These are phyloP conservation scores for Kodamaea restingae DNA, from an alignment of 805 yeast genomes.

Conservation along the genomic window DNA sequence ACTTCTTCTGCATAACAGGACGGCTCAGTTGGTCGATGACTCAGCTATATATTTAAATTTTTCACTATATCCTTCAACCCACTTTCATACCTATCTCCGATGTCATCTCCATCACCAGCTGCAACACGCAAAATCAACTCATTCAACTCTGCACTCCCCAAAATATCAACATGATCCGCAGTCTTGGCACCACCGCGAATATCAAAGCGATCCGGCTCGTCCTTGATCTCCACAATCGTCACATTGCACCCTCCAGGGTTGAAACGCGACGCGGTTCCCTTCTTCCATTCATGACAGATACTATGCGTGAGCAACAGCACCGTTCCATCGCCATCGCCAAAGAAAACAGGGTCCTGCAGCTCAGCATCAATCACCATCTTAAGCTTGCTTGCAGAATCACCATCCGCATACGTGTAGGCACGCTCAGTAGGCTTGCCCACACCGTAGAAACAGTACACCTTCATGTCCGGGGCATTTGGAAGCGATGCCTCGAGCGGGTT, in stretches of 20 bases:
- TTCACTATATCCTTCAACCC: conserved; percentile 59
- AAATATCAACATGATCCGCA: conserved; percentile 95
- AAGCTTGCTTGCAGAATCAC: conserved; percentile 49
- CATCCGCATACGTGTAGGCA: conserved; percentile 76
- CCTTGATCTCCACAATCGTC: conserved; percentile 83
- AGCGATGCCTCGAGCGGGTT: conserved; percentile 90
- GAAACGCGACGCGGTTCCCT: conserved; percentile 52
- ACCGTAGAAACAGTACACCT: conserved; percentile 86
- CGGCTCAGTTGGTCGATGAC: too few species aligned
- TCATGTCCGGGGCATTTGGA: conserved; percentile 92
- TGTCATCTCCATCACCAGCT: conserved; percentile 68
- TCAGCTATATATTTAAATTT: conserved; percentile 46
- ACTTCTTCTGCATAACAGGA: too few species aligned
- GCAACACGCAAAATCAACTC: conserved; percentile 82
- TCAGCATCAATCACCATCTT: conserved; percentile 71
- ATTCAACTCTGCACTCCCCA: conserved; percentile 89
- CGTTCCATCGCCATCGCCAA: conserved; percentile 96
- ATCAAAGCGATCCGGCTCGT: conserved; percentile 91
- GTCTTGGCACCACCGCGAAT: conserved; percentile 96
- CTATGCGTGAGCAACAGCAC: conserved; percentile 81
- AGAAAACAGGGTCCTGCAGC: conserved; percentile 58
- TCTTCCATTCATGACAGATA: conserved; percentile 90
- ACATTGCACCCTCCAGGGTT: conserved; percentile 78
- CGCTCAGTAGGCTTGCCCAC: conserved; percentile 97
- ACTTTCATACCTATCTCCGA: conserved; percentile 58